Evolutionary conservation across 148 eudicot genomes (phyloP).

Genomic region (Hydrangea macrophylla): DNA sequence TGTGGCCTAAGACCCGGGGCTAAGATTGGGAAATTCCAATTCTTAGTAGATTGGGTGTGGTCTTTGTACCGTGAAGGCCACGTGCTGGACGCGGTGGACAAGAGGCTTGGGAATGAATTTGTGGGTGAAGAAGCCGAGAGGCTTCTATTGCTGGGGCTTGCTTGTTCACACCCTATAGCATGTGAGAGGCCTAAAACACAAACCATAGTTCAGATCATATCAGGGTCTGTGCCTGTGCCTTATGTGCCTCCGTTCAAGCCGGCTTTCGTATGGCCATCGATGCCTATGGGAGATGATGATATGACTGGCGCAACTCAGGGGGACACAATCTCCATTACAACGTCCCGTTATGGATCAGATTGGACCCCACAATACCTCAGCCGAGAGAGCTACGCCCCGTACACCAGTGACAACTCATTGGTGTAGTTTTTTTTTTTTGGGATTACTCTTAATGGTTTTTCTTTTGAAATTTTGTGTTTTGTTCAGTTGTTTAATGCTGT

Average conservation of each 20-base stretch:
- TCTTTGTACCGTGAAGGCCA: slow-evolving; percentile 55
- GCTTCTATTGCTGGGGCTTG: slow-evolving; percentile 59
- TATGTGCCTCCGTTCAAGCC: slow-evolving; percentile 67
- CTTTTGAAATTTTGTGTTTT: too few species aligned
- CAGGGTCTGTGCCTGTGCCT: slow-evolving; percentile 52
- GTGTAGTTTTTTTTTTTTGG: not conserved
- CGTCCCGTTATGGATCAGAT: slow-evolving; percentile 20
- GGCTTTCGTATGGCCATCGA: slow-evolving; percentile 64
- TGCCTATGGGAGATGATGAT: slow-evolving; percentile 31
- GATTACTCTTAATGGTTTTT: too few species aligned
- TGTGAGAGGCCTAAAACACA: slow-evolving; percentile 58
- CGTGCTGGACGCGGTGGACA: slow-evolving; percentile 53
- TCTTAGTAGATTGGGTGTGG: slow-evolving; percentile 83
- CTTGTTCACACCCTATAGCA: slow-evolving; percentile 71
- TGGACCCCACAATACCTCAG: slow-evolving; percentile 22
- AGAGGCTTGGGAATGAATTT: slow-evolving; percentile 40
- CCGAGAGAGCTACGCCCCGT: not conserved
- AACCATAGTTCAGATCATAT: slow-evolving; percentile 48
- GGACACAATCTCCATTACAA: slow-evolving; percentile 19
- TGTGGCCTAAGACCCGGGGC: slow-evolving; percentile 62
- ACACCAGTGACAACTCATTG: slow-evolving; percentile 2
- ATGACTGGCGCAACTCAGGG: slow-evolving; percentile 16
- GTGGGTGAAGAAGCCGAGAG: slow-evolving; percentile 55
- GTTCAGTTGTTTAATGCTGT: too few species aligned
- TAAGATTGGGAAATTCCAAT: slow-evolving; percentile 40